These are phyloP conservation scores for Wallacemonas sp. DNA, from an alignment of 208 protist species.

Conservation along the genomic window DNA sequence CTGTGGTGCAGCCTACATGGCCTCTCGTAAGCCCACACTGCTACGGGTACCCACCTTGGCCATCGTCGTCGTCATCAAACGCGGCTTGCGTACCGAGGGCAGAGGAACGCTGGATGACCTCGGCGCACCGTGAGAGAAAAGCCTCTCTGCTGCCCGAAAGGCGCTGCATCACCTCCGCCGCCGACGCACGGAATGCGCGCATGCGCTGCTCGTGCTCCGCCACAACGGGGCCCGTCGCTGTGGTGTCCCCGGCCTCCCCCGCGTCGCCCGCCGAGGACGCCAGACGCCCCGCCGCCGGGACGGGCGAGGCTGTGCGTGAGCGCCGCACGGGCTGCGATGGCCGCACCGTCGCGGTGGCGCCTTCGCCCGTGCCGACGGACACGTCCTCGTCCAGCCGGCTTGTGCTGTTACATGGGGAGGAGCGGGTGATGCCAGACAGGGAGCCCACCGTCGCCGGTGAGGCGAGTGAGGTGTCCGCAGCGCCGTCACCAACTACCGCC, in stretches of 20 bases:
- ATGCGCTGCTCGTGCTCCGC: conserved; percentile 57
- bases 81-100: background rate
- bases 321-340: background rate
- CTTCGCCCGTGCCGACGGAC: background rate
- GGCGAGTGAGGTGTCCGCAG: conserved; percentile 5
- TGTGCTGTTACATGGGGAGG: conserved; percentile 59
- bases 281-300: background rate
- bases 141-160: conserved; percentile 75
- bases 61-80: no score
- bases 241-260: background rate
- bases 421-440: conserved; percentile 65
- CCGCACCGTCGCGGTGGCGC: background rate
- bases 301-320: conserved; percentile 1
- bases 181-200: conserved; percentile 62
- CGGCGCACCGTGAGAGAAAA: conserved; percentile 69
- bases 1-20: no score
- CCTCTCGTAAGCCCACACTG: no score
- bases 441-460: conserved; percentile 46
- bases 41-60: no score
- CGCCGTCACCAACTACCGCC: background rate
- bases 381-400: conserved; percentile 17
- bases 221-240: background rate
- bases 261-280: background rate
- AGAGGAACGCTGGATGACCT: conserved; percentile 51
- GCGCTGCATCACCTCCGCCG: conserved; percentile 63